phyloP scores from a whole-genome alignment of 345 rosid species.

The Physaria fendleri region DNA sequence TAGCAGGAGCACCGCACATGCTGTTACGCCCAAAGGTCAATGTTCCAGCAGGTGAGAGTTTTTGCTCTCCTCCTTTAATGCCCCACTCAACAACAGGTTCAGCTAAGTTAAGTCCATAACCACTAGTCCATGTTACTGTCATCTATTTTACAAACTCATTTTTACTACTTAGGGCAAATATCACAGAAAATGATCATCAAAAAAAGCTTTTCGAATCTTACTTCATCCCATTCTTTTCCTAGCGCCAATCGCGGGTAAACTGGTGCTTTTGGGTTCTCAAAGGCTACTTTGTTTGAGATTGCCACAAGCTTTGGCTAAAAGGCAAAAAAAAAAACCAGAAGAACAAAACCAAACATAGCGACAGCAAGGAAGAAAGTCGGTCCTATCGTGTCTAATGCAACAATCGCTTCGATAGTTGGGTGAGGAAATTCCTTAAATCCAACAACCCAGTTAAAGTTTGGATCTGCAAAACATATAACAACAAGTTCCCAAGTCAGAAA shows the following conservation, averaged over 20 bases:
- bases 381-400: slow-evolving; percentile 45
- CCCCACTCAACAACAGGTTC: slow-evolving; percentile 72
- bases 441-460: slow-evolving; percentile 65
- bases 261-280: slow-evolving; percentile 59
- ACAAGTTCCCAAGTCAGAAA: slow-evolving; percentile 2
- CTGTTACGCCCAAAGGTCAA: slow-evolving; percentile 42
- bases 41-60: slow-evolving; percentile 56
- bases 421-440: slow-evolving; percentile 82
- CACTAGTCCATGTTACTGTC: slow-evolving; percentile 83
- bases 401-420: slow-evolving; percentile 44
- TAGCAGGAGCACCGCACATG: slow-evolving; percentile 72
- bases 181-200: neutral
- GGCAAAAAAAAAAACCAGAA: slow-evolving; percentile 23
- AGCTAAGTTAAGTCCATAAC: slow-evolving; percentile 46
- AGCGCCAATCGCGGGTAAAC: slow-evolving; percentile 64
- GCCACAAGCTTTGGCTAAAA: slow-evolving; percentile 61
- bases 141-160: neutral
- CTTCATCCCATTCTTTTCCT: slow-evolving; percentile 66
- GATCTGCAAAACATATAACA: slow-evolving; percentile 38
- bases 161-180: neutral
- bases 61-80: slow-evolving; percentile 34
- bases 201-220: slow-evolving; percentile 16
- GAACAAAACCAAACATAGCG: slow-evolving; percentile 84
- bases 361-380: slow-evolving; percentile 87
- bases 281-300: slow-evolving; percentile 47